These are phyloP conservation scores for Trichophyton benhamiae DNA, from an alignment of 2,329 filamentous ascomycete genomes.

Conservation along the genomic window DNA sequence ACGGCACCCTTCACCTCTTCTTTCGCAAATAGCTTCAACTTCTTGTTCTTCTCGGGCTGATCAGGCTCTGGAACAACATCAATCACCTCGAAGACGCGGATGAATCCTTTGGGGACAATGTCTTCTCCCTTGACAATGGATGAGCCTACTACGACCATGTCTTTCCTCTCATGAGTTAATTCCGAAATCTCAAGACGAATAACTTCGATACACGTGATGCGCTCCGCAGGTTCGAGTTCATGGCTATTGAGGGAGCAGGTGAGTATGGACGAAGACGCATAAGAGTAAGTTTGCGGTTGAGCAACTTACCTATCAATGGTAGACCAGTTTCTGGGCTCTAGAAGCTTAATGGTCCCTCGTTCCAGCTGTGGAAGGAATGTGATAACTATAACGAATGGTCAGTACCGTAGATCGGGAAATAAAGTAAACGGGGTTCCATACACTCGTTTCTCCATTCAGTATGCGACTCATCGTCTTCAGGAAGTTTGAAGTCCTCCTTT, in stretches of 20 bases:
- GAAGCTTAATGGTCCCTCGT: conserved; percentile 61
- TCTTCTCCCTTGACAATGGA: conserved; percentile 82
- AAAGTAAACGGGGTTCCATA: conserved; percentile 6
- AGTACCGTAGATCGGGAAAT: not conserved
- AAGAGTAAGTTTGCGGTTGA: not conserved
- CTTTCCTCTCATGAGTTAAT: conserved; percentile 71
- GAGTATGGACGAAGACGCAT: not conserved
- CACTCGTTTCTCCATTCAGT: conserved; percentile 66
- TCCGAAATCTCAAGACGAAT: conserved; percentile 84
- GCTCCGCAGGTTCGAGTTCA: conserved; percentile 46
- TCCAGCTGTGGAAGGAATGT: conserved; percentile 54
- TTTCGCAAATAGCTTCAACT: conserved; percentile 71
- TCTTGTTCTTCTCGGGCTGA: conserved; percentile 71
- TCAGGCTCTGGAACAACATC: conserved; percentile 82
- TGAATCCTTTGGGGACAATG: conserved; percentile 66
- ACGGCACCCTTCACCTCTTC: conserved; percentile 90
- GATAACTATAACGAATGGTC: conserved; percentile 28
- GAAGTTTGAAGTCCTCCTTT: conserved; percentile 62
- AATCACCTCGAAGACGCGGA: conserved; percentile 87
- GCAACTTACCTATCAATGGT: conserved; percentile 54
- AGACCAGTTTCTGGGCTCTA: conserved; percentile 65
- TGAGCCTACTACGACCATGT: conserved; percentile 74
- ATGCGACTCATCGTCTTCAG: conserved; percentile 74
- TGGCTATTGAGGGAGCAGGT: not conserved
- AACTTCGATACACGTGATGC: conserved; percentile 67